Base-by-base conservation (phyloP, 2,329 filamentous ascomycete genomes). In the Microsporum audouinii region DNA sequence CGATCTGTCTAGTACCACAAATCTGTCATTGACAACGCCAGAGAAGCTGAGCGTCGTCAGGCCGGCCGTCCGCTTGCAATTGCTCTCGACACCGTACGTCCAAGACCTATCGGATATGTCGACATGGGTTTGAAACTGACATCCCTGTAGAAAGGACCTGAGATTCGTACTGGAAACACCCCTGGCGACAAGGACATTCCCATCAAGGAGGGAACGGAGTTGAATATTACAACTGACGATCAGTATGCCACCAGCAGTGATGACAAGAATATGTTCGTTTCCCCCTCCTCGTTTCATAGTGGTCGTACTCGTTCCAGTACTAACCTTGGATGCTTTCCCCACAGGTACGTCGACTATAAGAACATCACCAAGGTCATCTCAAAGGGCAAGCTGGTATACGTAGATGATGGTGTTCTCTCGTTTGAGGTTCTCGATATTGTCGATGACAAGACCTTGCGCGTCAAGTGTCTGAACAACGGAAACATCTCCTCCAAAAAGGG, bases 301-400 rank as follows among this genome's bases (percentile, higher is more conserved):
- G 23, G 17, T 55, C 31, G 2, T 36, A 53, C n/a, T 60, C 5
- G 43, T 57, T 57, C 39, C 57, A 55, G 41, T 33, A 14, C 58
- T 8, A 39, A 31, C 5, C 36, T 47, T 12, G 17, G 17, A 27
- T 38, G 49, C 38, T 45, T 51, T 14, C 31, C 31, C 14, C 8
- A 23, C 36, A 92, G 89, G 86, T 96, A 91, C 73, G 88, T 97
- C 72, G 92, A 97, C 82, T 97, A 99, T 84, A 95, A 95, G 86
- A 99, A 99, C 83, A 97, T 99, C 78, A 96, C 92, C 79, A 96
- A 95, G 81, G 94, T 99, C 70, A 97, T 99, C 72, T 78, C 88
- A 74, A 81, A 84, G 63, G 94, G 92, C 72, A 91, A 94, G 71
- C 87, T 88, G 77, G 95, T 99, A 82, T 99, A 95, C 79, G 94